A percentile compares a stretch with the other conserved stretches of the same genome.
Conservation (phyloP, 441 rosid genomes). For the Pelargonium fulgidum region DNA sequence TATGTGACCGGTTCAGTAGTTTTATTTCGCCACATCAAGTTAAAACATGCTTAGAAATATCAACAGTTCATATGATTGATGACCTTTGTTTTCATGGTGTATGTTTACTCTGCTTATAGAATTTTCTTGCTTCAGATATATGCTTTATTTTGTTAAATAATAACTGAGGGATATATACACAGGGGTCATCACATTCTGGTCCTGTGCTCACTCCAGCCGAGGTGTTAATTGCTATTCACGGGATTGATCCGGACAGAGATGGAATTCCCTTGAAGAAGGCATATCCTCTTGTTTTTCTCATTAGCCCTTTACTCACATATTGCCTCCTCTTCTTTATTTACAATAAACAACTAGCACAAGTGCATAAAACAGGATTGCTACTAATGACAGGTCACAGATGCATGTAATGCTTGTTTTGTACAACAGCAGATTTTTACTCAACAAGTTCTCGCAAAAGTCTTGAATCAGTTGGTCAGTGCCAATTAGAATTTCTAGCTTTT, state of each 20-base stretch:
- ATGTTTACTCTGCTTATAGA: slow-evolving; percentile 4
- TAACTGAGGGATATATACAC: slow-evolving; percentile 22
- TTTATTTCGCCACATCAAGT: not conserved
- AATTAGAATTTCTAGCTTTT: slow-evolving; percentile 18
- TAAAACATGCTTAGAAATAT: not conserved
- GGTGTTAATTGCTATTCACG: slow-evolving; percentile 80
- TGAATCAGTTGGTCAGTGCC: slow-evolving; percentile 87
- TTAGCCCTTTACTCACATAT: slow-evolving; percentile 15
- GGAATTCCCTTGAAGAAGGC: slow-evolving; percentile 94
- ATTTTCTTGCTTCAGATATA: slow-evolving; percentile 17
- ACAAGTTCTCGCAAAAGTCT: slow-evolving; percentile 90
- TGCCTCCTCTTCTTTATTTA: slow-evolving; percentile 2
- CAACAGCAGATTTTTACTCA: slow-evolving; percentile 83
- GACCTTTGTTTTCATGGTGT: not conserved
- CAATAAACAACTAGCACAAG: slow-evolving; percentile 8
- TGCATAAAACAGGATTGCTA: slow-evolving; percentile 19
- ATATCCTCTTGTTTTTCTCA: slow-evolving; percentile 8
- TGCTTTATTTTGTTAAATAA: slow-evolving; percentile 13
- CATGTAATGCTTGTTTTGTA: slow-evolving; percentile 94
- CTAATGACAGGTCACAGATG: slow-evolving; percentile 78
- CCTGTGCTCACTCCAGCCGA: slow-evolving; percentile 76
- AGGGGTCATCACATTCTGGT: slow-evolving; percentile 78
- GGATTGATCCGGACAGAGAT: slow-evolving; percentile 87
- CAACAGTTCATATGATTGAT: not conserved
- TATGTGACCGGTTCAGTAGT: not conserved